phyloP scores from a whole-genome alignment of 2,329 filamentous ascomycete species.

The Apiospora malaysiana region DNA sequence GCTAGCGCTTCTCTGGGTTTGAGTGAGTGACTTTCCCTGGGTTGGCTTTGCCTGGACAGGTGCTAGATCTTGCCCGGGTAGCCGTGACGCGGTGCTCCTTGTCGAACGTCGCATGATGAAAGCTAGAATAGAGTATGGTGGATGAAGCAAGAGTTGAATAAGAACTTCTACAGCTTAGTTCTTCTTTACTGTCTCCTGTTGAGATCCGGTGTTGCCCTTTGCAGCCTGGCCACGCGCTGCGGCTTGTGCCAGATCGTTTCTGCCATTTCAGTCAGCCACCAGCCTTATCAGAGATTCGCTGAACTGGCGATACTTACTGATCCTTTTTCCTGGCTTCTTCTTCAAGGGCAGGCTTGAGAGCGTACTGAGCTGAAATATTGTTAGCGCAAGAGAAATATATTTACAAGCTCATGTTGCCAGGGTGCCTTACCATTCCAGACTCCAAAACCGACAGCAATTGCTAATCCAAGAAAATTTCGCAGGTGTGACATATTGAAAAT shows the following conservation, averaged over 20 bases:
- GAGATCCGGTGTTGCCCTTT: not conserved
- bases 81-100: conserved; percentile 27
- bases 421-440: conserved; percentile 18
- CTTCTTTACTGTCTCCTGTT: not conserved
- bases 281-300: too few species aligned
- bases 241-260: conserved; percentile 9
- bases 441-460: conserved; percentile 19
- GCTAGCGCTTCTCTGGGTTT: not conserved
- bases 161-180: not conserved
- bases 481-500: conserved; percentile 17
- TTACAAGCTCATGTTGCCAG: not conserved
- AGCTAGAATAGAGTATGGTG: not conserved
- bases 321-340: conserved; percentile 12
- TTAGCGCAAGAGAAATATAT: not conserved
- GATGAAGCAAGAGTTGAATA: not conserved
- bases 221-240: not conserved
- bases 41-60: not conserved
- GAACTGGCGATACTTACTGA: not conserved
- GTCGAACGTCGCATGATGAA: conserved; percentile 36
- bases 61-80: not conserved
- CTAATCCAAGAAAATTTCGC: conserved; percentile 19
- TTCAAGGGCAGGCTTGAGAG: conserved; percentile 23
- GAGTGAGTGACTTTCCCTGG: not conserved
- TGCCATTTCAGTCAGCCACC: not conserved
- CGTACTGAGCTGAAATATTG: conserved; percentile 16